Evolutionary conservation across 495 filamentous ascomycete genomes (phyloP), one percentile per base, ranked within the genome.

Genomic region (Evernia prunastri): DNA sequence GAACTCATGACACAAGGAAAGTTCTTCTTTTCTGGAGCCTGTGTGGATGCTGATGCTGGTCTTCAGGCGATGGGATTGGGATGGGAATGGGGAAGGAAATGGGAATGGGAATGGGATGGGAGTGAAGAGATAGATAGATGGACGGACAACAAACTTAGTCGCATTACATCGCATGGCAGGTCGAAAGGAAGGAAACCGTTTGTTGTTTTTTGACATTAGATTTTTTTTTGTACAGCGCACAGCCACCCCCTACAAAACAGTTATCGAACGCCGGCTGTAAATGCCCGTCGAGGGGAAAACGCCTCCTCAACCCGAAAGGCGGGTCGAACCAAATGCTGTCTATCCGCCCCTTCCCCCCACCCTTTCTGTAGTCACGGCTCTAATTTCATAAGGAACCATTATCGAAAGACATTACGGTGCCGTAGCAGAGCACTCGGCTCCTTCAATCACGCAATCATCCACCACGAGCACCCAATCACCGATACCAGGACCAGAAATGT

Each of bases 401-500:
- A 56, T 23, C 27, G 40, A 63, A 63, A 63, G 51, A 63, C 60
- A 63, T 63, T 63, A 63, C 31, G n/a, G 1, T 63, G 39, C 37
- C 39, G 37, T 40, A 36, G 31, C 39, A 40, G 43, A 36, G 15
- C 33, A 20, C 29, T 40, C 47, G 9, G 10, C 25, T 27, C 17
- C 39, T 6, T n/a, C 25, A 0, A 40, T 62, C 36, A 76, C 58
- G 61, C 31, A 23, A 78, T 65, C 75, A 82, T 76, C 67, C 77
- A 82, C 72, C 75, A 78, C 18, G 69, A 73, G 33, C 76, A 78
- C 5, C 76, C 77, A 59, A 82, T 64, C 4, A 76, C 69, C 23
- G 64, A 62, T 11, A 72, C 63, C 12, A 81, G 64, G 12, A 72
- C 77, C 60, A 72, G 76, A 43, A 81, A 72, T 17, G 87, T 89